phyloP scores from a whole-genome alignment of 495 filamentous ascomycete species.

The Penicillium odoratum region DNA sequence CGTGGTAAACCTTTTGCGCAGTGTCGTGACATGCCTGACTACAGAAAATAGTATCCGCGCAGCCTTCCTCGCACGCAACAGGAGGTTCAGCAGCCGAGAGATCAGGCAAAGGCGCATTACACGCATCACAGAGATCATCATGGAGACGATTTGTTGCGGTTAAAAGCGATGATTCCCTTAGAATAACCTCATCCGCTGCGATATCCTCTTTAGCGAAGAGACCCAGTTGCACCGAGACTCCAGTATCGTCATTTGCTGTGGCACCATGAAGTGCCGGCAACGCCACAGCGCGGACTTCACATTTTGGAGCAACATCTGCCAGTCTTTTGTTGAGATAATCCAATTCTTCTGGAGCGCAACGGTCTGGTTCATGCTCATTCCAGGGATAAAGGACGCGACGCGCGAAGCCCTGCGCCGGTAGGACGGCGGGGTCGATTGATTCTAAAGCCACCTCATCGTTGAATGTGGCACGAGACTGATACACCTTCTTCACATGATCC shows the following conservation, averaged over 20 bases:
- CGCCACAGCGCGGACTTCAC: constrained; percentile 67
- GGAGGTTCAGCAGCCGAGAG: constrained; percentile 46
- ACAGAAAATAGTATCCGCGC: constrained; percentile 87
- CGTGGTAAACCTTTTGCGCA: constrained; percentile 79
- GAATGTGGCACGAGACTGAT: constrained; percentile 32
- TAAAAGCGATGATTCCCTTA: constrained; percentile 75
- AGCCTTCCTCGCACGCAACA: constrained; percentile 65
- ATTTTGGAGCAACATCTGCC: constrained; percentile 61
- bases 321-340: constrained; percentile 66
- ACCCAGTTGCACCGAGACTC: constrained; percentile 69
- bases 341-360: constrained; percentile 69
- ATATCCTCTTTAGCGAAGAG: constrained; percentile 87
- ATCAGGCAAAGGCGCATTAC: constrained; percentile 70
- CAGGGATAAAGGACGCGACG: constrained; percentile 91
- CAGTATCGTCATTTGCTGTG: constrained; percentile 24
- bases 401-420: constrained; percentile 73
- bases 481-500: constrained; percentile 28
- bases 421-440: constrained; percentile 47
- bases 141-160: constrained; percentile 81
- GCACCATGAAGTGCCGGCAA: constrained; percentile 64
- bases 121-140: constrained; percentile 81
- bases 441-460: constrained; percentile 23
- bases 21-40: constrained; percentile 65
- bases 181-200: constrained; percentile 68
- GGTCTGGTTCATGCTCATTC: constrained; percentile 87